Evolutionary conservation across 495 filamentous ascomycete species (phyloP), one percentile per base, ranked within the genome.

Genomic region (Annulohypoxylon nitens): DNA sequence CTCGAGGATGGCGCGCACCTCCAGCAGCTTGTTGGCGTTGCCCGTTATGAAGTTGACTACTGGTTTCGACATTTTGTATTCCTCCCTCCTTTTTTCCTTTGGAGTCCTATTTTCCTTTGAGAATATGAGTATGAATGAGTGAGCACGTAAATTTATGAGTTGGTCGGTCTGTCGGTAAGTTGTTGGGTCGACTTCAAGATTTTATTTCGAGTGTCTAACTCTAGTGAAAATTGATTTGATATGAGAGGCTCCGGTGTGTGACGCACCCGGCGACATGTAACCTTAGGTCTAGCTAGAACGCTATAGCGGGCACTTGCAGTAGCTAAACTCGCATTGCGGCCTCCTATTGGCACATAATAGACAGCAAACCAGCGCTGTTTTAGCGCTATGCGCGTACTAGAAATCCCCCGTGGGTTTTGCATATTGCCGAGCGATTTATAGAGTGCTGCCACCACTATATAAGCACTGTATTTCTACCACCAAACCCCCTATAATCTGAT

Each of bases 21-120:
- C 96, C 65, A 80, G 78, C 57, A 99, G 88, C 83, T 99, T 99
- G 84, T 97, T 97, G 73, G 88, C 86, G 84, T 99, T 99, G 73
- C 95, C 92, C 2, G 97, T 99, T 75, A 99, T 97, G 85, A 99
- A 99, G 84, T 97, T 93, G 39, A 99, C 74, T 1, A 76, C 70
- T 55, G 77, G 80, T 6, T 54, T 12, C 9, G 70, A 16, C 54
- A 70, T 71, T 4, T 50, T 74, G 69, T 69, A 33, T 60, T 39
- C 30, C 43, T 41, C 26, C 57, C 33, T 43, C 20, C 14, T 9
- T 54, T 3, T 14, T 5, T 12, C 25, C 2, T 20, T 9, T 11
- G 20, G 26, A 11, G 23, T 26, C 20, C 20, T 23, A 23, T 23
- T 23, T 23, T 23, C 1, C 20, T 23, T 23, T 23, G 20, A 23